Base-by-base conservation (phyloP, 352 stramenopile genomes). In the Phytopythium mirpurense region DNA sequence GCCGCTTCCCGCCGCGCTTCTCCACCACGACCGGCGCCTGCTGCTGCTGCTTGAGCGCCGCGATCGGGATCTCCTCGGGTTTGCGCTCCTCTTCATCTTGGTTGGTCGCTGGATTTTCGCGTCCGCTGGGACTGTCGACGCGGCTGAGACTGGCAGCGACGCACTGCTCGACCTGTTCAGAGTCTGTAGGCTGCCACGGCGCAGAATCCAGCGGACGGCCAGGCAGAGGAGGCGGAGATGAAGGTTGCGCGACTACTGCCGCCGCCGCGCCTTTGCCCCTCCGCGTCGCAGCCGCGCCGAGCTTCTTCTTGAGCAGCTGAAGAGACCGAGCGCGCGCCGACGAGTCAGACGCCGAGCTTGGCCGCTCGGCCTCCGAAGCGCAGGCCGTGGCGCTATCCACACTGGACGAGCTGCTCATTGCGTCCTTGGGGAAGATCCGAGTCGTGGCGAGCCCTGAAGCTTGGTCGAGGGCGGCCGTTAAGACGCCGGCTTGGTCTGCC, bases 221-320 rank as follows among this genome's bases (percentile, higher is more conserved):
- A n/a, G 40, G 40, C 29, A 45, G 40, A 45, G 40, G 40, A 29
- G 40, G 40, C 11, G 40, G 40, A 1, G 19, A 3, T 11, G 40
- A 11, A 4, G 40, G 40, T 1, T 27, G 40, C n/a, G n/a, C n/a
- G n/a, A n/a, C n/a, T 19, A 45, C 40, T n/a, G 8, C 21, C 0
- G 10, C 40, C 11, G 40, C 6, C 40, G 19, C 18, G 21, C 48
- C 26, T 54, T 61, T 37, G 42, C 51, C 35, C 19, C 27, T 54
- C 42, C 23, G 37, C 48, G 12, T 63, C 23, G 58, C 42, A 47
- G 47, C 27, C 5, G 19, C 23, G 10, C 37, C 52, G 2, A 68
- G 51, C 40, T 63, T 68, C 26, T 54, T 72, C 42, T 72, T 72
- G 29, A 68, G 35, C 24, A 72, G 38, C 18, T 59, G 43, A 37